Base-by-base conservation (phyloP, 441 rosid genomes). In the Eutrema salsugineum region DNA sequence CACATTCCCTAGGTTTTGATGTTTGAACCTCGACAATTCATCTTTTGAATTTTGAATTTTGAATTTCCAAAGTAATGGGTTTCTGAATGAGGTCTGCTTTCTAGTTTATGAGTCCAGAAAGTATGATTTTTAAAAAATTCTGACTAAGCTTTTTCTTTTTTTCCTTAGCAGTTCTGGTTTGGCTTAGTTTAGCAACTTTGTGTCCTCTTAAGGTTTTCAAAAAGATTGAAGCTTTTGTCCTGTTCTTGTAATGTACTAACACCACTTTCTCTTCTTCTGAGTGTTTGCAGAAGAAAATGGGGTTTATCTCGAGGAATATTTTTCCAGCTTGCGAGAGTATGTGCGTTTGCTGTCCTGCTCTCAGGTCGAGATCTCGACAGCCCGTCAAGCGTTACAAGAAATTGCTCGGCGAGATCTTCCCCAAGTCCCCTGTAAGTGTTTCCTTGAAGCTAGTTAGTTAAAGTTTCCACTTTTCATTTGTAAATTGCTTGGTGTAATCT, bases 321-420 rank as follows among this genome's bases (percentile, higher is more conserved):
- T 91, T 93, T 76, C 99, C 99, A 50, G 98, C 98, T 27, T 96
- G 99, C 63, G 99, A 81, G 85, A 91, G 85, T 84, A 91, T 96
- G 93, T 96, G 98, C 71, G 87, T 96, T 6, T 96, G 99, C 76
- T 96, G 98, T 81, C 99, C 99, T 72, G 97, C 99, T 72, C 83
- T 96, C 84, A 88, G 97, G 84, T 86, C 99, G 20, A 89, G 98
- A 85, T 96, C 99, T 78, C 88, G 97, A 40, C 98, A 96, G 78
- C 99, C 99, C 0, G 99, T 93, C 15, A 93, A 96, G 82, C 92
- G 99, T 56, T 96, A 96, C 83, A 96, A 91, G 83, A 96, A 93
- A 57, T 76, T 96, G 74, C 96, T 96, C 43, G 81, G 90, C 1
- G 98, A 96, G 74, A 90, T 96, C 83, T 96, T 93, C 80, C 97